Base-by-base conservation (phyloP, 2,329 filamentous ascomycete genomes). In the Neurospora crassa region DNA sequence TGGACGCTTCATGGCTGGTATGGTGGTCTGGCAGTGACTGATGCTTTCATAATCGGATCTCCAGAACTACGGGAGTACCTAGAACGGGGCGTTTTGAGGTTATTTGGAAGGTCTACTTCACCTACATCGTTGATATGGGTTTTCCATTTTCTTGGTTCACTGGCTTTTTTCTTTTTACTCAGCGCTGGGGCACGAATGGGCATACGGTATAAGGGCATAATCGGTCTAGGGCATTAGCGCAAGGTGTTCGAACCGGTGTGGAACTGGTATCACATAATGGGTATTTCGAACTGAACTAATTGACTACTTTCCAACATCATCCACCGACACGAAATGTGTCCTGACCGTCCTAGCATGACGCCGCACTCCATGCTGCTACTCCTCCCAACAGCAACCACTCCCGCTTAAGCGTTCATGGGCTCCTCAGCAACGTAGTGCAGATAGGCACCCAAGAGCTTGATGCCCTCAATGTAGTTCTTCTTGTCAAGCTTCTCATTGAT, bases 401-500 rank as follows among this genome's bases (percentile, higher is more conserved):
- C 24, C 53, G 18, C 34, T 67, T 74, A 76, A 73, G 20, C 11
- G 70, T 74, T 73, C 70, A 75, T 89, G 47, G 92, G 90, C 86
- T 99, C 96, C 80, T 95, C 93, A 1, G 94, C 94, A 75, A 97
- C 94, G 77, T 97, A 97, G 83, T 98, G 95, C 79, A 99, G 84
- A 81, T 99, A 99, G 3, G 95, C 92, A 68, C 96, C 96, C 71
- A 99, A 83, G 74, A 99, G 83, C 88, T 99, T 99, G 77, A 92
- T 97, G 68, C 96, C 96, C 85, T 99, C 94, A 78, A 99, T 97
- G 81, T 99, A 99, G 84, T 99, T 99, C 79, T 88, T 89, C 87
- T 92, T 94, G 82, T 99, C 96, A 71, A 99, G 86, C 87, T 97
- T 97, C 88, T 98, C 96, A 81, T 99, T 99, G 83, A 97, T 96